Evolutionary conservation across 2,329 filamentous ascomycete species (phyloP), one percentile per base, ranked within the genome.

Genomic region (Stenocarpella maydis): DNA sequence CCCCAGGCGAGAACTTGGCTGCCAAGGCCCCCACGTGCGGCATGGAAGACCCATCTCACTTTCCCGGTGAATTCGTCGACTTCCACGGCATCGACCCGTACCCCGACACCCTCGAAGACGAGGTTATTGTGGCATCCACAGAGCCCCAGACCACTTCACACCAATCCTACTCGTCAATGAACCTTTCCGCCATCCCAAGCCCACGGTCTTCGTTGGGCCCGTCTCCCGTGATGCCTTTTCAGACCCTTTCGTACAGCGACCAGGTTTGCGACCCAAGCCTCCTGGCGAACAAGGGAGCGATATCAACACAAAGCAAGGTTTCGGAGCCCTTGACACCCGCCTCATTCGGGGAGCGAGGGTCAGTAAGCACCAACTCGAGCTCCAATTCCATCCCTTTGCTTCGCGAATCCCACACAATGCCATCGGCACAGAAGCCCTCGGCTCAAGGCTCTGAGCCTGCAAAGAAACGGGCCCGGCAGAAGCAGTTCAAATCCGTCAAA

Each of bases 41-140:
- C 49, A 76, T 76, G 74, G 74, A 75, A 58, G 55, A 69, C 47
- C 65, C 72, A 15, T 70, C 75, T 52, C 72, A 74, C 54, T 76
- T 74, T 64, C 73, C 74, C 58, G 72, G 69, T 60, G 74, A 76
- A 52, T 73, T 67, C 28, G 37, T 76, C 60, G 73, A 73, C 50
- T 71, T 75, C 28, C 69, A 72, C 28, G 73, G 72, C 45, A 47
- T 69, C 31, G 67, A 67, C 43, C 21, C 73, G 17, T 74, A 72
- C 49, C 71, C 73, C 19, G 73, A 69, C 39, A 70, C 71, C 39
- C 72, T 73, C 19, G 71, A 72, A 50, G 53, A 50, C 65, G 52
- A 58, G 24, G 65, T 67, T 21, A 26, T 58, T 12, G 64, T 67
- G 31, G 52, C 43, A 14, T 8, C 65, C 37, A 58, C 65, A 17